These are phyloP conservation scores for Dothiorella sarmentorum DNA, from an alignment of 2,329 filamentous ascomycete species.

Conservation along the genomic window DNA sequence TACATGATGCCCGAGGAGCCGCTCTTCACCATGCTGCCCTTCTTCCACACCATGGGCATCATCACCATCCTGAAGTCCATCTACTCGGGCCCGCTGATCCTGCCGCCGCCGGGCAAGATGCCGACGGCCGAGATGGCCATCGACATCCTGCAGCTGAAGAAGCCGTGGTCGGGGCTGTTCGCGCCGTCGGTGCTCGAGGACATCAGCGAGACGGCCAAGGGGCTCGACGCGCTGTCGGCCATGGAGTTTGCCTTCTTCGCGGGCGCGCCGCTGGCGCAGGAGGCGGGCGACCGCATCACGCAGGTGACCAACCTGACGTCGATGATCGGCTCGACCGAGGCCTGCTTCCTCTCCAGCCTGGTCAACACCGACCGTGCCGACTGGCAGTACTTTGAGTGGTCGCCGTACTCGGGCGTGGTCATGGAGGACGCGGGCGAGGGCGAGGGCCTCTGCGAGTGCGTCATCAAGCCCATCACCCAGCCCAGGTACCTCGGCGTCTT, in stretches of 20 bases:
- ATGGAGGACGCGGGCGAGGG: constrained; percentile 26
- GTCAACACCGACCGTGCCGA: constrained; percentile 20
- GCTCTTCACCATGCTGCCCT: constrained; percentile 19
- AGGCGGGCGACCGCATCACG: constrained; percentile 24
- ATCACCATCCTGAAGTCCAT: constrained; percentile 20
- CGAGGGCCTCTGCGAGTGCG: constrained; percentile 22
- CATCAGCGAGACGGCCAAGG: constrained; percentile 24
- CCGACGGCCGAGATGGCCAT: constrained; percentile 20
- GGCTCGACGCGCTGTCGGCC: constrained; percentile 23
- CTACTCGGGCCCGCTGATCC: constrained; percentile 19
- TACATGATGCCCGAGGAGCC: constrained; percentile 9
- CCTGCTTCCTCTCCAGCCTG: constrained; percentile 25
- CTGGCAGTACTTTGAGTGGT: constrained; percentile 28
- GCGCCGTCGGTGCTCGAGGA: constrained; percentile 28
- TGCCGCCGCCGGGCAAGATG: constrained; percentile 15
- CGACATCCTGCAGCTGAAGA: constrained; percentile 20
- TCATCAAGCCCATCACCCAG: constrained; percentile 18
- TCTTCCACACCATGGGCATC: constrained; percentile 23
- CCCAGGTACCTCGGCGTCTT: constrained; percentile 21
- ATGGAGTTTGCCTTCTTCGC: constrained; percentile 24
- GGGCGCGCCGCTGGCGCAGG: constrained; percentile 22
- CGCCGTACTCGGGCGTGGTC: constrained; percentile 25
- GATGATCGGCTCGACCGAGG: constrained; percentile 27
- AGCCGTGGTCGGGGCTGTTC: constrained; percentile 24
- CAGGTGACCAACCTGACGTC: constrained; percentile 23